Base-by-base conservation (phyloP, 495 filamentous ascomycete species). In the Neurospora sp. region DNA sequence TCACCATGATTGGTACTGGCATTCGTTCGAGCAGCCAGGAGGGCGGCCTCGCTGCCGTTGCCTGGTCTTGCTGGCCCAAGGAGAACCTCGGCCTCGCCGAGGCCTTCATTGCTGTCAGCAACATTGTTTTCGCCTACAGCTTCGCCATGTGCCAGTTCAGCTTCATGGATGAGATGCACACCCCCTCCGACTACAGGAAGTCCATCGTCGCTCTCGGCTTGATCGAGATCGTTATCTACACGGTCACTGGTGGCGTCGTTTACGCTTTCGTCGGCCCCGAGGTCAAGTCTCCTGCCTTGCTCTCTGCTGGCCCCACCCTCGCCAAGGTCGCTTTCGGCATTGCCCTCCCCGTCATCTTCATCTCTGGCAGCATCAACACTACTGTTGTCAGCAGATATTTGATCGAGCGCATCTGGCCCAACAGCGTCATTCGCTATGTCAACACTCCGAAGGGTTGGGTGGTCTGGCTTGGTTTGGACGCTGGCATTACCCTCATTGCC, bases 281-380 rank as follows among this genome's bases (percentile, higher is more conserved):
- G n/a, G 92, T 95, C 48, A 75, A 82, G 7, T 89, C 89, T 1
- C 93, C 93, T 0, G 92, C 92, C 5, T 85, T 95, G 0, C 86
- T 89, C 18, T 90, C 90, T 0, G 89, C 91, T 10, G 85, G 88
- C 12, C 81, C 83, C 1, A 38, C 88, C 0, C 78, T 94, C 18
- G 86, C 88, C 72, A 93, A 92, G 80, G 80, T 94, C 44, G 91
- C 92, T 3, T 97, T 92, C 76, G 93, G 93, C 20, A 84, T 96
- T 73, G 93, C 92, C 40, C 84, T 93, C 18, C 93, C 93, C 71
- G 91, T 94, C 42, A 91, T 94, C 79, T 90, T 93, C 80, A 91
- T 79, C 85, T 88, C 86, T 35, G 88, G 88, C 14, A 87, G 85
- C 70, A 90, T 90, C 82, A 89, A 89, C 82, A 87, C 85, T 40